Evolutionary conservation across 768 basidiomycete species (phyloP).

Genomic region (Sporobolomyces pararoseus): DNA sequence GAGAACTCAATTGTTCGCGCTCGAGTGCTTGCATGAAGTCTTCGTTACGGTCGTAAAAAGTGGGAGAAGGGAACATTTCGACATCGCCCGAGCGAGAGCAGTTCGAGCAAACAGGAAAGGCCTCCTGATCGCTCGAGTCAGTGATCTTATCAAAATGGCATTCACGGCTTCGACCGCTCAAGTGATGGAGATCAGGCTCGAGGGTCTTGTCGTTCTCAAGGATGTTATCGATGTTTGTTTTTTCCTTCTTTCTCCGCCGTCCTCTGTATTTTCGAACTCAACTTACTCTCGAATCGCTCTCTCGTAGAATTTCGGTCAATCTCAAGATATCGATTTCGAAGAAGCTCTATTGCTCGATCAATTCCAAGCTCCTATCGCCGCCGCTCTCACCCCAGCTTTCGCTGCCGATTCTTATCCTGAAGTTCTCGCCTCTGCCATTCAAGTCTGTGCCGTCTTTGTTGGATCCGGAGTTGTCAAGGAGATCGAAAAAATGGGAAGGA

Average conservation of each 20-base stretch:
- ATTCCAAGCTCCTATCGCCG: constrained; percentile 96
- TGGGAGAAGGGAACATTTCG: constrained; percentile 76
- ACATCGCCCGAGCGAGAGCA: constrained; percentile 61
- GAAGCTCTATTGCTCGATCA: constrained; percentile 88
- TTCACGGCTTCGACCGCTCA: constrained; percentile 96
- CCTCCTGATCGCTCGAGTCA: constrained; percentile 75
- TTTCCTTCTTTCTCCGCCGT: no score
- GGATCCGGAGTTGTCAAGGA: constrained; percentile 93
- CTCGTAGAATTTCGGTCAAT: constrained; percentile 70
- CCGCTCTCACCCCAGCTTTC: constrained; percentile 93
- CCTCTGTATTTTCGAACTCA: neutral
- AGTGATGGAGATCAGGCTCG: constrained; percentile 88
- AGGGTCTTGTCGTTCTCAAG: constrained; percentile 79
- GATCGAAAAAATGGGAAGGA: constrained; percentile 83
- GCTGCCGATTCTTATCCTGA: constrained; percentile 93
- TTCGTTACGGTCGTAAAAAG: constrained; percentile 69
- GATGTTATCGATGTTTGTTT: constrained; percentile 80
- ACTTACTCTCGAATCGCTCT: neutral
- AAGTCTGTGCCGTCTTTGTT: constrained; percentile 90
- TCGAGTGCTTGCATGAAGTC: constrained; percentile 86
- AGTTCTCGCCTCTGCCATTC: constrained; percentile 83
- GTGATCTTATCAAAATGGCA: constrained; percentile 94
- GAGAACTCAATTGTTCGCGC: constrained; percentile 92
- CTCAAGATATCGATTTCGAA: constrained; percentile 89
- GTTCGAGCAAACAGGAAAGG: constrained; percentile 51